Percentiles rank a stretch among this genome's conserved stretches.
phyloP scores from a whole-genome alignment of 192 early-diverging fungal genomes.

The Coemansia sp. region DNA sequence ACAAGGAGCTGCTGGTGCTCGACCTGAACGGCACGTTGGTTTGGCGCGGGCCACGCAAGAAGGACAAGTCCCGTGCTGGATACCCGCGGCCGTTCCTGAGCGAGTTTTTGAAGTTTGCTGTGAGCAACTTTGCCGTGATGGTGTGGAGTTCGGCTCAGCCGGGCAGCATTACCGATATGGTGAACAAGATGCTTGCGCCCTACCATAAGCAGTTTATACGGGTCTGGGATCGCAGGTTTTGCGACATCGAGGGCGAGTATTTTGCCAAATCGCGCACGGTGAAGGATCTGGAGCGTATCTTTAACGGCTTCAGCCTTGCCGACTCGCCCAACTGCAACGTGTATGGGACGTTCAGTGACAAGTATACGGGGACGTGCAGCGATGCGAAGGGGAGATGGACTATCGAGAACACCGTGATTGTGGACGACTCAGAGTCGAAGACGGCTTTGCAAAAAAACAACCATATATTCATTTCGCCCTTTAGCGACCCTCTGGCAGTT shows the following conservation, averaged over 20 bases:
- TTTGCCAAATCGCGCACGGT: constrained; percentile 54
- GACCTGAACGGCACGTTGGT: constrained; percentile 73
- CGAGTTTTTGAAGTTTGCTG: constrained; percentile 58
- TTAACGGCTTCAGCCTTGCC: constrained; percentile 42
- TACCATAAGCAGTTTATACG: constrained; percentile 38
- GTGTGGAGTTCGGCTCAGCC: constrained; percentile 71
- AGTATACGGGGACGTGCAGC: constrained; percentile 17
- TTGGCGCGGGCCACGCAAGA: constrained; percentile 25
- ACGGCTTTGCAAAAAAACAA: constrained; percentile 34
- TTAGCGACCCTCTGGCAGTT: background rate
- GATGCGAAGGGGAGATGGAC: constrained; percentile 29
- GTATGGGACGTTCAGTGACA: constrained; percentile 13
- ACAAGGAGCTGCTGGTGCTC: constrained; percentile 59
- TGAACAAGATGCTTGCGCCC: constrained; percentile 40
- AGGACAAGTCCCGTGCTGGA: constrained; percentile 8
- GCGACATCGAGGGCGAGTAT: constrained; percentile 33
- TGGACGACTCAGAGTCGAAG: constrained; percentile 50
- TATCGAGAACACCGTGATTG: constrained; percentile 34
- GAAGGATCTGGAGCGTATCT: constrained; percentile 64
- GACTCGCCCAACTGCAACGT: constrained; percentile 22
- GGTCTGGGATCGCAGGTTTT: constrained; percentile 62
- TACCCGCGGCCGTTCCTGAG: constrained; percentile 53
- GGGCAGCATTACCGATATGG: constrained; percentile 57
- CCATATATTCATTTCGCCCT: constrained; percentile 39
- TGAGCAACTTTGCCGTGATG: constrained; percentile 64